Base-by-base conservation (phyloP, 768 basidiomycete genomes). In the Udeniomyces megalosporus region DNA sequence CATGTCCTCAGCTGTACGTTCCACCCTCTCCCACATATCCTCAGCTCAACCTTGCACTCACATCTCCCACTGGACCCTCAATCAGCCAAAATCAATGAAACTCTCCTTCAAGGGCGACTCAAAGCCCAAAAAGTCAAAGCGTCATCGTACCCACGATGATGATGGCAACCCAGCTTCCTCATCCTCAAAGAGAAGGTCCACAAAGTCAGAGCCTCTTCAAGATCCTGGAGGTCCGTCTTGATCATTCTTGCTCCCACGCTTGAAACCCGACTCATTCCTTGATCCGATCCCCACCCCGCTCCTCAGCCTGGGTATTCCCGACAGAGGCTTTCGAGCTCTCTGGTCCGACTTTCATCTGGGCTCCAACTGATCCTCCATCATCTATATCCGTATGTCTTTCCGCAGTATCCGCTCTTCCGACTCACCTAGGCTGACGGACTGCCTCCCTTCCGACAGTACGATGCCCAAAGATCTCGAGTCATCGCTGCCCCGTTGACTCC, bases 31-130 rank as follows among this genome's bases (percentile, higher is more conserved):
- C n/a, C n/a, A n/a, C n/a, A n/a, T n/a, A 42, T 42, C 38, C 8
- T 42, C 38, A 42, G 38, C 38, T 42, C 38, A 42, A 8, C 38
- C 8, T 42, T 57, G 38, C 12, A 45, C 31, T 62, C 14, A 22
- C n/a, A 29, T 62, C 1, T 22, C 12, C 34, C 50, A 8, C 50
- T 60, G 63, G 34, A 45, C n/a, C n/a, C n/a, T n/a, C n/a, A n/a
- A n/a, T n/a, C n/a, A n/a, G n/a, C n/a, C n/a, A 1, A 63, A 63
- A 22, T 24, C 20, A 34, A 65, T 65, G 63, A 65, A 65, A 44
- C 63, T 65, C 10, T 59, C 63, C 3, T 65, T 65, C 58, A 65
- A 65, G 58, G 63, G 63, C 24, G 63, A 65, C 53, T 60, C 59
- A 58, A 65, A 65, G 51, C n/a, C 24, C 26, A 65, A 59, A 49